Evolutionary conservation across 1,284 basidiomycete species (phyloP), one percentile per base, ranked within the genome.

Genomic region (Microbotryomycetes sp.): DNA sequence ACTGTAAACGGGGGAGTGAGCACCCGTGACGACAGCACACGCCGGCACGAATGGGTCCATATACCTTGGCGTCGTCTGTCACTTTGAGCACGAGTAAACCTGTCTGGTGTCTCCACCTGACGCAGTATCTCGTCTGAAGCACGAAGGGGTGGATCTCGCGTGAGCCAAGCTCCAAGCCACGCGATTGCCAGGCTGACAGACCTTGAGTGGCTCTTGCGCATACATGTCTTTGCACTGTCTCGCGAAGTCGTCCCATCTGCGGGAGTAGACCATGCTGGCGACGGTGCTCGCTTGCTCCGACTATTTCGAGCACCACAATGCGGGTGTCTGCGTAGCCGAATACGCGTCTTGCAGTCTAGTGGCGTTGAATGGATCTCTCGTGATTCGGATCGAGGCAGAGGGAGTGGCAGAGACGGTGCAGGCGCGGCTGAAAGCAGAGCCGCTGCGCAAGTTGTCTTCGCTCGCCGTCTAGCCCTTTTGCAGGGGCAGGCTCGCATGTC

Each of bases 51-150:
- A 11, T 15, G 46, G 49, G 29, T 26, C 31, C 4, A 81, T 87
- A 70, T 74, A 92, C 91, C 71, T 84, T 87, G 45, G 80, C 81
- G 75, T 93, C 82, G 76, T 94, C 89, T 1, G 91, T 94, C 72
- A 94, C 85, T 78, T 93, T 93, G 64, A 96, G 80, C 55, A 93
- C 87, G 21, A 94, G 81, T 72, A 89, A 85, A 15, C 88, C 88
- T 71, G 88, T 85, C 9, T 83, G 82, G 35, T 86, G 81, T 71
- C 82, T 83, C 85, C 89, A 94, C 80, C 92, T 91, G 72, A 93
- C 83, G 73, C 83, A 85, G 75, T 93, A 93, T 55, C 91, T 82
- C 30, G 87, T 81, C 91, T 94, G 5, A 31, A 45, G 47, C 11
- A 35, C 11, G 18, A n/a, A 50, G 46, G 35, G 46, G 45, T n/a